A percentile compares a stretch with the other conserved stretches of the same genome.
These are phyloP conservation scores for Chionographis japonica DNA, from an alignment of 106 monocot species.

Conservation along the genomic window DNA sequence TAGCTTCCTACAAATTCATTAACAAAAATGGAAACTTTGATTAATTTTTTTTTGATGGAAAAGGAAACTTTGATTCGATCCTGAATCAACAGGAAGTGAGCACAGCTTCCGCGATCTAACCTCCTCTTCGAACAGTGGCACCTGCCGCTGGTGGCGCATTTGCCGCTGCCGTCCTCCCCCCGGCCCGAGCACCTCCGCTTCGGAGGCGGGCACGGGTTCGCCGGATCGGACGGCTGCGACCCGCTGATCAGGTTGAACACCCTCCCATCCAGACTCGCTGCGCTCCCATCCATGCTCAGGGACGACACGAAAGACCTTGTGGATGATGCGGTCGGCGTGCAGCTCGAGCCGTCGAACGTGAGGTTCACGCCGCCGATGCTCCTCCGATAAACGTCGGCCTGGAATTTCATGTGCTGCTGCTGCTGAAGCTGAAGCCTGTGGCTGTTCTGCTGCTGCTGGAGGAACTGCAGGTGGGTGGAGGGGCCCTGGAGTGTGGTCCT, in stretches of 20 bases:
- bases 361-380: conserved; percentile 19
- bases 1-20: conserved; percentile 35
- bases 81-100: background rate
- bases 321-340: conserved; percentile 33
- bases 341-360: conserved; percentile 41
- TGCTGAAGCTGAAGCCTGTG: conserved; percentile 32
- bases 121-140: conserved; percentile 55
- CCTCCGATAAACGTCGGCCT: conserved; percentile 20
- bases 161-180: conserved; percentile 48
- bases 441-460: conserved; percentile 43
- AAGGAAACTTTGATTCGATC: background rate
- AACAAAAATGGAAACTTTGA: background rate
- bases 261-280: conserved; percentile 30
- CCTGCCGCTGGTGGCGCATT: conserved; percentile 39
- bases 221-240: conserved; percentile 31
- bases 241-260: conserved; percentile 35
- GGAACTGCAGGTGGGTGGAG: conserved; percentile 31
- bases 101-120: conserved; percentile 1
- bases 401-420: conserved; percentile 14
- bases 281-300: conserved; percentile 50
- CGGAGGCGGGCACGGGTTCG: conserved; percentile 1
- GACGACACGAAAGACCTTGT: conserved; percentile 39
- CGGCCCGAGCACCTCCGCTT: conserved; percentile 40
- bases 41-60: no score
- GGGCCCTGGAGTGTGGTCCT: conserved; percentile 4